Evolutionary conservation across 2,329 filamentous ascomycete species (phyloP).

Genomic region (Colletotrichum cereale): DNA sequence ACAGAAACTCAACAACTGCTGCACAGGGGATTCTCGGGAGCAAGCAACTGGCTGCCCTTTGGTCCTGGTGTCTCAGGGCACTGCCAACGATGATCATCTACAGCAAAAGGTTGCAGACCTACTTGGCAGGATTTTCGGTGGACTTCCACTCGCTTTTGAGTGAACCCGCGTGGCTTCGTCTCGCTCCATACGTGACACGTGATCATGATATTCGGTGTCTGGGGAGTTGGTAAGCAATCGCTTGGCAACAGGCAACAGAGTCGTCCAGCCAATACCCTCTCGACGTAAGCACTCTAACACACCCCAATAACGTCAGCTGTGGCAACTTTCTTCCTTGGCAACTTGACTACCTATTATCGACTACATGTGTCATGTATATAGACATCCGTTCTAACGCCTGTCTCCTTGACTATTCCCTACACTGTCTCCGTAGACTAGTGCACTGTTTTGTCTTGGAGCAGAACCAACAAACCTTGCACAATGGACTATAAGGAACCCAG

Average conservation of each 20-base stretch:
- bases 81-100: no score
- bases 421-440: neutral
- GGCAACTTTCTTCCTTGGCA: neutral
- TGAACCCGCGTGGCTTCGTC: no score
- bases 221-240: neutral
- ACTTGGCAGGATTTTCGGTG: no score
- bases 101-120: no score
- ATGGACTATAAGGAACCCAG: neutral
- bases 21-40: no score
- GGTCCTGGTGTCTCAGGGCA: no score
- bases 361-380: neutral
- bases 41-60: no score
- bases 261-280: neutral
- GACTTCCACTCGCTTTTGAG: no score
- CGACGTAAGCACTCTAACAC: neutral
- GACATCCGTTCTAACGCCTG: neutral
- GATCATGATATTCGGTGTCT: neutral
- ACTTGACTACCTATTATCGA: neutral
- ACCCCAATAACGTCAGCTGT: neutral
- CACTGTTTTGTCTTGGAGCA: neutral
- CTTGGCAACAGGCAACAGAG: neutral
- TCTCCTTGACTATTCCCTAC: neutral
- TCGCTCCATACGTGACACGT: neutral
- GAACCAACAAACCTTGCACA: neutral
- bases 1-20: no score